Evolutionary conservation across 1,284 basidiomycete genomes (phyloP), one percentile per base, ranked within the genome.

Genomic region (Neonothopanus nambi): DNA sequence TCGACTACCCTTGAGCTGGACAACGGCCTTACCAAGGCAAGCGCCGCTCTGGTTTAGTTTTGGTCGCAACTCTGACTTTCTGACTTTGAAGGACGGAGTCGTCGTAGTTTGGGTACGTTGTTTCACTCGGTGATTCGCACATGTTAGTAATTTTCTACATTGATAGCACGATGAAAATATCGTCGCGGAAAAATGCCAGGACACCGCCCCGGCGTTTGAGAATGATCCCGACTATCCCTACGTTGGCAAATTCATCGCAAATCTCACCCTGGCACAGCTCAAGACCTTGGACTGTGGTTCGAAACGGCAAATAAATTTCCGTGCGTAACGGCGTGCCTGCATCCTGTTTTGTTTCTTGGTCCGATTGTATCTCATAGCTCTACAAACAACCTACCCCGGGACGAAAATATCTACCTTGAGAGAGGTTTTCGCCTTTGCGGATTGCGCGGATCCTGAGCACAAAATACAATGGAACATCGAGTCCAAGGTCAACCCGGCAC

Each of bases 221-320:
- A 67, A 70, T 41, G 86, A 89, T 65, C 81, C 82, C 1, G 70
- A 73, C 48, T 88, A 79, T 61, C 86, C 86, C 21, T 88, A 88
- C 63, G 85, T 89, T 36, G 88, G 86, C 43, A 88, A 90, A 68
- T 81, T 77, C 57, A 76, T 92, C 51, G 86, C 82, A 28, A 88
- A 92, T 66, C 76, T 93, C 45, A 91, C 90, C 0, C 69, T 91
- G 38, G 82, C 87, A 5, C 88, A 91, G 67, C 70, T 92, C 56
- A 85, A 84, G 68, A 90, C 87, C 4, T 68, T 91, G 45, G 88
- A 91, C 63, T 91, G 89, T 61, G 89, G 89, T 39, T 87, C 87
- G n/a, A 73, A 78, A 59, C 79, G 87, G 30, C 79, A 82, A 46
- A 61, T 67, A 9, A 73, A 76, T 52, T 90, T 81, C 61, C 87